Base-by-base conservation (phyloP, 176 grass and related monocot genomes). In the Poa pratensis region DNA sequence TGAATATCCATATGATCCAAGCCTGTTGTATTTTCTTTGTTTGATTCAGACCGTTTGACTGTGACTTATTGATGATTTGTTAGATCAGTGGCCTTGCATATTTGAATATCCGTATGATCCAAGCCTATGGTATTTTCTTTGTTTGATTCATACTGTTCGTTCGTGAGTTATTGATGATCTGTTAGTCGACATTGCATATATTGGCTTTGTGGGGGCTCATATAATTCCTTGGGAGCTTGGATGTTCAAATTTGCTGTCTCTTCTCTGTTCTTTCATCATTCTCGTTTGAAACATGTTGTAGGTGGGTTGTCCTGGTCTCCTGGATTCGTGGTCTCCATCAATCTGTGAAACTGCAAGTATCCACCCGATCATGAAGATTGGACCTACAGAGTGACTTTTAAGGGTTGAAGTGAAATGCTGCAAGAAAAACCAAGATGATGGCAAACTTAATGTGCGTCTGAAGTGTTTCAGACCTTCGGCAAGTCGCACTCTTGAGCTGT, bases 351-450 rank as follows among this genome's bases (percentile, higher is more conserved):
- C 9, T 80, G 49, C 17, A 10, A 77, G 73, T 35, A 65, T 27
- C n/a, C 66, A 64, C 8, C 63, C 13, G n/a, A 75, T 74, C 23
- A 30, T 48, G 71, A 82, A 37, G 35, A 28, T 37, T 5, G 46
- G 32, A 9, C 19, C 48, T 71, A 64, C n/a, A 79, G 54, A 85
- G 28, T 15, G 19, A 17, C 77, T 40, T 89, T 82, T 11, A 58
- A 32, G 64, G 49, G 69, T 62, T 84, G 68, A 84, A 79, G 75
- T 18, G 43, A 71, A 40, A 18, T 80, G 60, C 45, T 24, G 14
- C 16, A 9, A 37, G 26, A 27, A 80, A 61, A 79, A 64, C 22
- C 70, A 59, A 82, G 62, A 46, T 87, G 71, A 61, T 1, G 43
- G 26, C 49, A 82, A 20, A 78, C 27, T 62, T 78, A 42, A 70